Conservation (phyloP, 73 alveolate species). For the Diophrys sp. region DNA sequence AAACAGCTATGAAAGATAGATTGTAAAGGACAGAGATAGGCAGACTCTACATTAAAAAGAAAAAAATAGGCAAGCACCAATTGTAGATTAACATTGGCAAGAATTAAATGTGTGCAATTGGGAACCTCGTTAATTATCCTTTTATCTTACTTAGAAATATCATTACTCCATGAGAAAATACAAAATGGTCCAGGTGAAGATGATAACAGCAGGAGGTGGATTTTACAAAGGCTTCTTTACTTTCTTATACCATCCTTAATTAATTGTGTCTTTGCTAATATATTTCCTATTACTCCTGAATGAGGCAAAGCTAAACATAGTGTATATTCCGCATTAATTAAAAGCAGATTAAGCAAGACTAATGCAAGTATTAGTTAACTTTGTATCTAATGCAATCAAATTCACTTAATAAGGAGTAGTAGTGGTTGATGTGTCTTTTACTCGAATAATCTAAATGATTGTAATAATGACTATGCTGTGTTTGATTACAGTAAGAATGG, state of each 20-base stretch:
- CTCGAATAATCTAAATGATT: too few species aligned
- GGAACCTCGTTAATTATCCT: background rate
- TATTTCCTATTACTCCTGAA: background rate
- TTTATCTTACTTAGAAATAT: too few species aligned
- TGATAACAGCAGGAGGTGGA: background rate
- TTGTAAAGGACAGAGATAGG: background rate
- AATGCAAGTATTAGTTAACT: too few species aligned
- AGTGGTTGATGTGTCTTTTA: too few species aligned
- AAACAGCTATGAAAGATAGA: background rate
- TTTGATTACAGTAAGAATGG: too few species aligned
- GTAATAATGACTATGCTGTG: too few species aligned
- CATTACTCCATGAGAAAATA: background rate
- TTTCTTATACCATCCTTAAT: background rate
- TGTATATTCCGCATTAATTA: background rate
- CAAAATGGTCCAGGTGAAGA: background rate
- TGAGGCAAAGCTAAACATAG: background rate
- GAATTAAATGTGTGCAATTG: background rate
- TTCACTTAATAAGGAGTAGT: too few species aligned
- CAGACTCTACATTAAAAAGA: background rate
- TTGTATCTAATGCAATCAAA: too few species aligned
- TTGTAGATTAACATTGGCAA: background rate
- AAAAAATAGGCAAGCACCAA: background rate
- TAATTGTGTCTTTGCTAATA: background rate
- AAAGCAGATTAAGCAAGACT: too few species aligned
- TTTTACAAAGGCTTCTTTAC: background rate